Evolutionary conservation across 768 basidiomycete species (phyloP).

Genomic region (Macrolepiota fuliginosa): DNA sequence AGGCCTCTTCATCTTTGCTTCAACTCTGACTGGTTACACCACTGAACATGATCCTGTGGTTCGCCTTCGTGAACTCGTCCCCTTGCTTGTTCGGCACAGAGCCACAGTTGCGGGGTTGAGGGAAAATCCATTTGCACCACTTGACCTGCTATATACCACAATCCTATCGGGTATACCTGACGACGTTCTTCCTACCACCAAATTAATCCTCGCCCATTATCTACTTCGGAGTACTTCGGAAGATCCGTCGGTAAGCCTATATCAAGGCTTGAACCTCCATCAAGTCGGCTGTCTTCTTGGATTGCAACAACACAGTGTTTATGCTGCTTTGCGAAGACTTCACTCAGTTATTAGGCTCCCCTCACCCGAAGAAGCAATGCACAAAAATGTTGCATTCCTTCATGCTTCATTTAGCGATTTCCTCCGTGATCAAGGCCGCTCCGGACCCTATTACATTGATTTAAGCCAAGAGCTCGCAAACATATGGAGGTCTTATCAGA

Average conservation of each 20-base stretch:
- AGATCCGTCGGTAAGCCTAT: too few relatives aligned
- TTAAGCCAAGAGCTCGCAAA: background rate
- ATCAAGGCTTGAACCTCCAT: background rate
- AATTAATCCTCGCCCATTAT: background rate
- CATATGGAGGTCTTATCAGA: background rate
- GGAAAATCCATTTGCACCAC: background rate
- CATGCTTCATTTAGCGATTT: background rate
- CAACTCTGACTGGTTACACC: background rate
- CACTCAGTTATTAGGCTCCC: background rate
- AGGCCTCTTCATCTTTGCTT: background rate
- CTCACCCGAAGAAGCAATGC: background rate
- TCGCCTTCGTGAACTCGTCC: background rate
- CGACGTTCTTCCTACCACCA: background rate
- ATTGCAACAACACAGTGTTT: background rate
- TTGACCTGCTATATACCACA: background rate
- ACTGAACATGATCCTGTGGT: background rate
- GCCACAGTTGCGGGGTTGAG: too few relatives aligned
- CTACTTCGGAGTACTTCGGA: too few relatives aligned
- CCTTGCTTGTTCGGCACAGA: background rate
- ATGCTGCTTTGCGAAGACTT: background rate
- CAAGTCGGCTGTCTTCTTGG: background rate
- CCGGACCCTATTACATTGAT: background rate
- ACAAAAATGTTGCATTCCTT: background rate
- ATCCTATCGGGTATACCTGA: background rate
- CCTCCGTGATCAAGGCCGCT: background rate